A percentile compares a stretch with the other conserved stretches of the same genome.
phyloP scores from a whole-genome alignment of 257 asterid genomes.

The Handroanthus guayacan region DNA sequence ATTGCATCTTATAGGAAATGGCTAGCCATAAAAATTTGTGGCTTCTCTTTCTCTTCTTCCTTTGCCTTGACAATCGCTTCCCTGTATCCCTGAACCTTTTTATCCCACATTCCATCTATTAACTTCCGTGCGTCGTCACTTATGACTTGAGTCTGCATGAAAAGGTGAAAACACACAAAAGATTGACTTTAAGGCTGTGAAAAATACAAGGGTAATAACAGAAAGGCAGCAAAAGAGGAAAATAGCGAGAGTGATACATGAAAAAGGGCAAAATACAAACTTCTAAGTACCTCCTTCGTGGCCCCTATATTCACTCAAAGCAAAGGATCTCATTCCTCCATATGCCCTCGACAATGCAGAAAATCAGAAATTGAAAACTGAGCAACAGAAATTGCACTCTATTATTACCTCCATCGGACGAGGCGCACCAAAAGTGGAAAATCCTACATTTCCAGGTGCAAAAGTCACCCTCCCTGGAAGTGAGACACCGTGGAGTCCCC shows the following conservation, averaged over 20 bases:
- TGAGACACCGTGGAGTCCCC: slow-evolving; percentile 94
- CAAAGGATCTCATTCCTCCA: background rate
- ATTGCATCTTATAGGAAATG: slow-evolving; percentile 65
- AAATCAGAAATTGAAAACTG: slow-evolving; percentile 1
- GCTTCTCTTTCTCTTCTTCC: slow-evolving; percentile 69
- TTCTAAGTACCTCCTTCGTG: background rate
- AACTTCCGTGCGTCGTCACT: slow-evolving; percentile 91
- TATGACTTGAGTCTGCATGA: slow-evolving; percentile 85
- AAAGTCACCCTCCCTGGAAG: slow-evolving; percentile 98
- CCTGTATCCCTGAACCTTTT: slow-evolving; percentile 74
- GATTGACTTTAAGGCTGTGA: slow-evolving; percentile 19
- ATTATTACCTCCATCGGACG: slow-evolving; percentile 89
- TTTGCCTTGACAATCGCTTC: slow-evolving; percentile 60
- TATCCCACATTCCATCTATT: slow-evolving; percentile 84
- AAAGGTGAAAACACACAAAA: slow-evolving; percentile 19
- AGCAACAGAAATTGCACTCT: slow-evolving; percentile 9
- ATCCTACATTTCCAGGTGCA: slow-evolving; percentile 97
- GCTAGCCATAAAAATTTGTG: slow-evolving; percentile 85
- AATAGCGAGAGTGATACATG: background rate
- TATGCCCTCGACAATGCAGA: slow-evolving; percentile 1
- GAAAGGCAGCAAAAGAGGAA: background rate
- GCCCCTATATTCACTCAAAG: slow-evolving; percentile 1
- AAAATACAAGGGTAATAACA: background rate
- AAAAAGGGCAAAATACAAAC: background rate
- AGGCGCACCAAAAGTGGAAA: slow-evolving; percentile 90